phyloP scores from a whole-genome alignment of 352 stramenopile species.

The Phytophthora cactorum region DNA sequence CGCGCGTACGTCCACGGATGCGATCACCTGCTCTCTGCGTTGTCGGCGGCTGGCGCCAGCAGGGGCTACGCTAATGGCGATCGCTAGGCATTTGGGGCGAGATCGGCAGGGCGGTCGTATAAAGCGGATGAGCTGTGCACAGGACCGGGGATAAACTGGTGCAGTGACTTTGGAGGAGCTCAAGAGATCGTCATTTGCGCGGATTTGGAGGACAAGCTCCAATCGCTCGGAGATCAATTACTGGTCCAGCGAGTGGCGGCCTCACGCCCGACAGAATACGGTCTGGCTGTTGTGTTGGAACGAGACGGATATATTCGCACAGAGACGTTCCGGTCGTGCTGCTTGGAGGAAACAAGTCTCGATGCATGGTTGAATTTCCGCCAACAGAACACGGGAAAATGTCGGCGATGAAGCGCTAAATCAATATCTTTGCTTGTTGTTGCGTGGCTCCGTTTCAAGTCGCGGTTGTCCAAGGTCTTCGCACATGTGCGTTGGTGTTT shows the following conservation, averaged over 20 bases:
- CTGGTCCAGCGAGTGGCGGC: slow-evolving; percentile 51
- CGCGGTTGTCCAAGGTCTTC: slow-evolving; percentile 78
- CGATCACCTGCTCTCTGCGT: no score
- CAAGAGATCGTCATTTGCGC: slow-evolving; percentile 44
- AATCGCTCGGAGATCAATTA: slow-evolving; percentile 42
- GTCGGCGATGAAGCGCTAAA: slow-evolving; percentile 63
- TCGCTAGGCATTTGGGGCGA: no score
- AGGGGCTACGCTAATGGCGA: no score
- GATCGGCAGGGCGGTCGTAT: no score
- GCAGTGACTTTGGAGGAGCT: slow-evolving; percentile 23
- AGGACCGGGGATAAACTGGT: slow-evolving; percentile 39
- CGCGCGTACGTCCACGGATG: no score
- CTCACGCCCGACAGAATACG: slow-evolving; percentile 72
- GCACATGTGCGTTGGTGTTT: no score
- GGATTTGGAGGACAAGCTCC: slow-evolving; percentile 50
- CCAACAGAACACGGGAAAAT: slow-evolving; percentile 27
- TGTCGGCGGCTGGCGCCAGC: no score
- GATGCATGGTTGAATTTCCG: slow-evolving; percentile 45
- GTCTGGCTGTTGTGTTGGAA: slow-evolving; percentile 56
- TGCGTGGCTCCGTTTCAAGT: slow-evolving; percentile 64
- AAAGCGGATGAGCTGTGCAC: no score
- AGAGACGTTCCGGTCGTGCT: slow-evolving; percentile 69
- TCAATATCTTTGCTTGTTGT: slow-evolving; percentile 65
- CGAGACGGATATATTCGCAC: slow-evolving; percentile 52
- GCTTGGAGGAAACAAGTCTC: slow-evolving; percentile 62